These are phyloP conservation scores for Teunomyces aglyptinius DNA, from an alignment of 805 yeast species.

Conservation along the genomic window DNA sequence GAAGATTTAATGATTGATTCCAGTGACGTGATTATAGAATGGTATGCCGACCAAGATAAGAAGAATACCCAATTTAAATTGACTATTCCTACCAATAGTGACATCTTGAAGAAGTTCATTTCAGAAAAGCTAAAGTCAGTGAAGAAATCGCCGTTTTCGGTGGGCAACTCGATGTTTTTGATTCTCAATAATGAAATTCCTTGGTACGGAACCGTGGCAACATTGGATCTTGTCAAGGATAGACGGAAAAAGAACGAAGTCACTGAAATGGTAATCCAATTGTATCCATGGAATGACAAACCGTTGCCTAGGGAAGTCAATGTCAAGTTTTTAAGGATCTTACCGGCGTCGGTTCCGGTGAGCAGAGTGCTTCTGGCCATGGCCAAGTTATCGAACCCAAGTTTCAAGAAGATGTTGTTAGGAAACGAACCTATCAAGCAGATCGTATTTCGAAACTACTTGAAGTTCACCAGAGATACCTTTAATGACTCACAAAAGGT, in stretches of 20 bases:
- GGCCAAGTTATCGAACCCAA: slow-evolving; percentile 54
- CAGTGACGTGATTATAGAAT: slow-evolving; percentile 49
- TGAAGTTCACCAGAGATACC: slow-evolving; percentile 47
- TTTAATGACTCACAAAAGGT: slow-evolving; percentile 59
- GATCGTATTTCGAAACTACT: slow-evolving; percentile 54
- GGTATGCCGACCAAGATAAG: slow-evolving; percentile 48
- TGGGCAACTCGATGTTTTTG: slow-evolving; percentile 58
- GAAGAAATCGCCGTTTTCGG: slow-evolving; percentile 58
- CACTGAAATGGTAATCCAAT: slow-evolving; percentile 47
- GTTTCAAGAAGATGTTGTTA: slow-evolving; percentile 50
- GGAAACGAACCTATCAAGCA: slow-evolving; percentile 57
- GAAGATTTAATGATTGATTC: slow-evolving; percentile 37
- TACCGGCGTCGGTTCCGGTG: slow-evolving; percentile 65
- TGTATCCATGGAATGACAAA: slow-evolving; percentile 57
- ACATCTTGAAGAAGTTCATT: slow-evolving; percentile 48
- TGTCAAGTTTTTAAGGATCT: slow-evolving; percentile 35
- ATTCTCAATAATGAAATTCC: slow-evolving; percentile 48
- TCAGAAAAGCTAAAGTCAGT: slow-evolving; percentile 50
- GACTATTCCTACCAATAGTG: slow-evolving; percentile 44
- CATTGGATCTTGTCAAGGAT: slow-evolving; percentile 25
- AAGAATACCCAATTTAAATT: slow-evolving; percentile 41
- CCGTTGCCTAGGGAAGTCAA: slow-evolving; percentile 48
- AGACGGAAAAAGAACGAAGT: slow-evolving; percentile 9
- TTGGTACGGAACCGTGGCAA: slow-evolving; percentile 61
- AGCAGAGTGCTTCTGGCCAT: slow-evolving; percentile 65